phyloP scores from a whole-genome alignment of 768 basidiomycete species.

The Tephrocybe sp. region DNA sequence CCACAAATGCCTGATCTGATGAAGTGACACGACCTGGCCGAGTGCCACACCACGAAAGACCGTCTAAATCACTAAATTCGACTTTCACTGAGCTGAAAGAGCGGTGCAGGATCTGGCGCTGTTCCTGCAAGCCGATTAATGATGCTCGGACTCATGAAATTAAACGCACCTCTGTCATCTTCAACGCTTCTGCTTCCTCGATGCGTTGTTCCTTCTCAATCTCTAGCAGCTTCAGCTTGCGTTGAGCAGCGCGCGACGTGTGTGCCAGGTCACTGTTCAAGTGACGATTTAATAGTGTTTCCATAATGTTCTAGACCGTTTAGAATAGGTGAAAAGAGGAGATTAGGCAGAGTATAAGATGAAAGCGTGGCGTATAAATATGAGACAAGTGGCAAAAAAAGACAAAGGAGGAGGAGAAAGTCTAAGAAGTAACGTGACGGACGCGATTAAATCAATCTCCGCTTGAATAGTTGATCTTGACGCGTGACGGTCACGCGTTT shows the following conservation, averaged over 20 bases:
- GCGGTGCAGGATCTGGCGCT: constrained; percentile 34
- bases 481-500: constrained; percentile 27
- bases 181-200: constrained; percentile 57
- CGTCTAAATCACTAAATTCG: constrained; percentile 64
- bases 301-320: not conserved
- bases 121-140: constrained; percentile 32
- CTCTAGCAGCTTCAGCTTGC: constrained; percentile 45
- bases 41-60: constrained; percentile 43
- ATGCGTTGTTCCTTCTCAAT: constrained; percentile 52
- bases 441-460: constrained; percentile 27
- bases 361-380: not conserved
- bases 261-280: constrained; percentile 17
- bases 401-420: constrained; percentile 7
- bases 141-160: not conserved
- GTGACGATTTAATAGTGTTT: constrained; percentile 13
- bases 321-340: not conserved
- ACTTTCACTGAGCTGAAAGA: constrained; percentile 58
- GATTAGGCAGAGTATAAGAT: not conserved
- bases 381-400: not conserved
- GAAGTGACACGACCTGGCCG: not conserved
- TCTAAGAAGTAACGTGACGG: constrained; percentile 11
- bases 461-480: constrained; percentile 28
- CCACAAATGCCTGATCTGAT: constrained; percentile 24
- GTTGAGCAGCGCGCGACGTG: constrained; percentile 43
- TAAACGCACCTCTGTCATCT: constrained; percentile 51